Conservation (phyloP, 1,284 basidiomycete genomes). For the Sparassis latifolia region DNA sequence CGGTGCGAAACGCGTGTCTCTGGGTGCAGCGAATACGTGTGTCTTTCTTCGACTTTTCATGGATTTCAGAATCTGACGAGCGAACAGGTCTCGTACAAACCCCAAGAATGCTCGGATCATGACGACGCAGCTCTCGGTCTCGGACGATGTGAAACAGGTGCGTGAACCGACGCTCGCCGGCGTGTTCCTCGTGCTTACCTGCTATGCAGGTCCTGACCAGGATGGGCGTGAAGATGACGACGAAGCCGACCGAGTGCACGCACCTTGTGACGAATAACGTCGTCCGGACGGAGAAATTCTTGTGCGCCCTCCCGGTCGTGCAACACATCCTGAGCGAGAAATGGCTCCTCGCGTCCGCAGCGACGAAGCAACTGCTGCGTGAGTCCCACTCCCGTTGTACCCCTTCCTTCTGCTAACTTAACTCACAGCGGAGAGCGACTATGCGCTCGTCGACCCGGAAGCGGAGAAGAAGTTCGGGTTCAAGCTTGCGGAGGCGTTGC, state of each 20-base stretch:
- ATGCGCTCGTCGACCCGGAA: conserved; percentile 48
- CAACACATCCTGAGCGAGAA: conserved; percentile 56
- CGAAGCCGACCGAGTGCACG: conserved; percentile 70
- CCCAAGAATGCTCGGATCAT: conserved; percentile 36
- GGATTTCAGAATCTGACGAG: too few relatives aligned
- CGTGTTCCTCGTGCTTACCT: conserved; percentile 50
- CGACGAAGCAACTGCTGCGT: conserved; percentile 57
- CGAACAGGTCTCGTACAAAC: not conserved
- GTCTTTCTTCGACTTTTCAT: too few relatives aligned
- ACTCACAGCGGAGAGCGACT: conserved; percentile 54
- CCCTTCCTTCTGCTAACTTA: not conserved
- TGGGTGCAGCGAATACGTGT: too few relatives aligned
- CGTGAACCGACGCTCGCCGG: conserved; percentile 38
- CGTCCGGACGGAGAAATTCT: conserved; percentile 78
- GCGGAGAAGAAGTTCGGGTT: conserved; percentile 63
- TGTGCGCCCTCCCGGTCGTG: conserved; percentile 59
- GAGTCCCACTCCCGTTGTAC: conserved; percentile 22
- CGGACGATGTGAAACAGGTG: conserved; percentile 52
- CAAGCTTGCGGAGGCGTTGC: conserved; percentile 52
- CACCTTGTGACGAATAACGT: conserved; percentile 65
- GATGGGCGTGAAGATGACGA: conserved; percentile 70
- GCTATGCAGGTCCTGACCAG: conserved; percentile 59
- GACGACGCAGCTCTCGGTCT: conserved; percentile 53
- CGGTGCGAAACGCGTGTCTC: too few relatives aligned
- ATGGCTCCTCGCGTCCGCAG: conserved; percentile 61